Evolutionary conservation across 305 asterid genomes (phyloP).

Genomic region (Ilex paraguariensis): DNA sequence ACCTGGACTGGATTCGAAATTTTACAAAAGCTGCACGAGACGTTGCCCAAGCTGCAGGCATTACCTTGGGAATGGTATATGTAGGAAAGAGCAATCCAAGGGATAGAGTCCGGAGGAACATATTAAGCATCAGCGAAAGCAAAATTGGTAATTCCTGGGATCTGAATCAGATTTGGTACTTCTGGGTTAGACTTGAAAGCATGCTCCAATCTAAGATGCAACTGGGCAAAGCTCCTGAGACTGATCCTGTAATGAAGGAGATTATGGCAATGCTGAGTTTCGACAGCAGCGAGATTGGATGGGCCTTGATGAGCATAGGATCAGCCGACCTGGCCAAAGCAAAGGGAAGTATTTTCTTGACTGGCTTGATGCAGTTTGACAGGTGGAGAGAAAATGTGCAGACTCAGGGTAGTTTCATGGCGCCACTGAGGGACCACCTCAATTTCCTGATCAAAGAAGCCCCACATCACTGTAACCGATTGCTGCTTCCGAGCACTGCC

Average conservation of each 20-base stretch:
- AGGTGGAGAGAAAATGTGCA: neutral
- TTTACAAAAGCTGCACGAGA: neutral
- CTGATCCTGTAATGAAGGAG: conserved; percentile 6
- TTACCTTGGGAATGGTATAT: conserved; percentile 6
- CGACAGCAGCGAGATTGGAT: conserved; percentile 12
- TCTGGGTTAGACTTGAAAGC: conserved; percentile 13
- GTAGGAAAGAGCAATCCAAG: conserved; percentile 7
- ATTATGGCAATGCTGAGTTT: conserved; percentile 8
- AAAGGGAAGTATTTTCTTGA: conserved; percentile 9
- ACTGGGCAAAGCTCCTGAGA: neutral
- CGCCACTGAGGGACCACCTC: conserved; percentile 5
- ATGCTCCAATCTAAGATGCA: conserved; percentile 11
- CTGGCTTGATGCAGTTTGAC: conserved; percentile 2
- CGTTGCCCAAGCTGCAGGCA: neutral
- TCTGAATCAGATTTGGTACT: conserved; percentile 3
- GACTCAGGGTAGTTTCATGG: conserved; percentile 1
- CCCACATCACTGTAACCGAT: neutral
- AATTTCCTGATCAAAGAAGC: no score
- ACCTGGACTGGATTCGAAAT: conserved; percentile 14
- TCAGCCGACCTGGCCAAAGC: conserved; percentile 5
- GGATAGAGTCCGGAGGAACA: neutral
- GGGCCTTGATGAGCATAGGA: conserved; percentile 13
- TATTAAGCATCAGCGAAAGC: neutral
- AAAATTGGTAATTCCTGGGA: neutral
- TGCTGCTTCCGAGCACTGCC: neutral